Evolutionary conservation across 2,329 filamentous ascomycete genomes (phyloP).

Genomic region (Aspergillus quadricinctus): DNA sequence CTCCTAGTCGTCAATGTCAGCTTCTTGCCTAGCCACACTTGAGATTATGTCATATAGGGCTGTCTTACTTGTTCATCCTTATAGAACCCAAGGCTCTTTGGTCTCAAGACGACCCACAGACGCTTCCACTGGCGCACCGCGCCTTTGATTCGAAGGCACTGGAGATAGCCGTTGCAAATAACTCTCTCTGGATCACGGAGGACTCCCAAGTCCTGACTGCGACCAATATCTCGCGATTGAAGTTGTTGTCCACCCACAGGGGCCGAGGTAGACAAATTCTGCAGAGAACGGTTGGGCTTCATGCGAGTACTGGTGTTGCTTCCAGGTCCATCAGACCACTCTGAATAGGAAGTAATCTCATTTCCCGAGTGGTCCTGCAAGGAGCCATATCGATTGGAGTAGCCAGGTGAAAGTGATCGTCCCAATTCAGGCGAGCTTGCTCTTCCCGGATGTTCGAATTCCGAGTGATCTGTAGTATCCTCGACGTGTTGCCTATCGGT

Average conservation of each 20-base stretch:
- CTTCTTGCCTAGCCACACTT: background rate
- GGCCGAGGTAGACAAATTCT: conserved; percentile 24
- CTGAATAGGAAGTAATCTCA: conserved; percentile 74
- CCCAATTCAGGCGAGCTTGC: conserved; percentile 34
- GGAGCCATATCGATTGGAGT: conserved; percentile 27
- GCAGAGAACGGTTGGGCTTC: conserved; percentile 25
- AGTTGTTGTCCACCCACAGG: conserved; percentile 30
- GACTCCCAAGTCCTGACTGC: conserved; percentile 53
- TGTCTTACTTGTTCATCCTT: conserved; percentile 65
- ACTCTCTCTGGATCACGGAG: conserved; percentile 75
- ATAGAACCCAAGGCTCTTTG: conserved; percentile 81
- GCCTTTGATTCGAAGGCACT: conserved; percentile 71
- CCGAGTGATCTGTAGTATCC: conserved; percentile 42
- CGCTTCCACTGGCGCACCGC: conserved; percentile 93
- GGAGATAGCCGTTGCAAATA: conserved; percentile 89
- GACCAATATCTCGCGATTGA: conserved; percentile 54
- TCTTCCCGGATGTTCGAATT: conserved; percentile 30
- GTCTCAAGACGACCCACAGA: conserved; percentile 85
- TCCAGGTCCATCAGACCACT: conserved; percentile 65
- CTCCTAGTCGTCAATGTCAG: conserved; percentile 50
- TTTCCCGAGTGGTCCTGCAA: conserved; percentile 58
- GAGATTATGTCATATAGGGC: background rate
- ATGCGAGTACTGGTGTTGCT: conserved; percentile 22
- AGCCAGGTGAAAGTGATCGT: conserved; percentile 24
- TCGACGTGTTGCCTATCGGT: conserved; percentile 29